Percentiles rank a stretch among this genome's conserved stretches.
These are phyloP conservation scores for Cladosporium velox DNA, from an alignment of 2,329 filamentous ascomycete genomes.

Conservation along the genomic window DNA sequence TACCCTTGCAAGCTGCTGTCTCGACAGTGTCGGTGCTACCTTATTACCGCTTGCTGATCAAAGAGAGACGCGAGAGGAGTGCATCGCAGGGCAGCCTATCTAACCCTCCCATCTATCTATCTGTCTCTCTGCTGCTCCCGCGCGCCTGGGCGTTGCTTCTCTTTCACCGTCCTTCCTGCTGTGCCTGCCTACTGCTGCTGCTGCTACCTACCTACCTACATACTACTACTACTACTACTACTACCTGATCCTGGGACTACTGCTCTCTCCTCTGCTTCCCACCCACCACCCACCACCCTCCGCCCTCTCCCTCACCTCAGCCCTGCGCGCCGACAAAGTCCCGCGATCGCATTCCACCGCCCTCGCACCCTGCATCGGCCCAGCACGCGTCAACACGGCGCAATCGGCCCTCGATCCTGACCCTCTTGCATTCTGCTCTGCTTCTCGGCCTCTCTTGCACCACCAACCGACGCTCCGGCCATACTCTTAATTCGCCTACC, in stretches of 20 bases:
- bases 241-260: not conserved
- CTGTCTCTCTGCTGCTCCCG: conserved; percentile 5
- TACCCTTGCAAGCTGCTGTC: conserved; percentile 6
- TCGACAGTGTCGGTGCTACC: conserved; percentile 1
- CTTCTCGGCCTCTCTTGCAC: not conserved
- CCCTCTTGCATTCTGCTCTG: conserved; percentile 14
- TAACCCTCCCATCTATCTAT: not conserved
- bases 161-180: not conserved
- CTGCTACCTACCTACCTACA: not conserved
- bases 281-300: not conserved
- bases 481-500: conserved; percentile 20
- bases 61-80: not conserved
- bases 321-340: conserved; percentile 19
- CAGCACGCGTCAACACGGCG: conserved; percentile 19
- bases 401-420: conserved; percentile 16
- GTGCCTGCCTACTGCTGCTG: not conserved
- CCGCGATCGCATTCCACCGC: conserved; percentile 20
- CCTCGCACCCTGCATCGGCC: conserved; percentile 12
- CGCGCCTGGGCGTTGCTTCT: conserved; percentile 11
- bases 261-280: not conserved
- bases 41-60: conserved; percentile 8
- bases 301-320: not conserved
- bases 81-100: not conserved
- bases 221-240: not conserved
- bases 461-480: conserved; percentile 19